Conservation (phyloP, 176 grass and related monocot species). For the Triticum aestivum region IWGSC_CS_RefSeq_v2.1 NC_057796.1:71638025-71638524, state of each 20-base stretch:
- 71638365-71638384: slow-evolving; percentile 44
- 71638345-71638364: slow-evolving; percentile 43
- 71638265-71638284: slow-evolving; percentile 14
- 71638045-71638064: not conserved
- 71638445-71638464: not conserved
- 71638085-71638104: not conserved
- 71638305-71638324: slow-evolving; percentile 11
- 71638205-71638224: slow-evolving; percentile 3
- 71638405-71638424: slow-evolving; percentile 42
- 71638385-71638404: slow-evolving; percentile 43
- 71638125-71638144: not conserved
- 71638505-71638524: not conserved
- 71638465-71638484: slow-evolving; percentile 46
- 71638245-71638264: not conserved
- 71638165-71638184: not conserved
- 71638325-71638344: slow-evolving; percentile 29
- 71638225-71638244: not conserved
- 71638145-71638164: not conserved
- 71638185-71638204: not conserved
- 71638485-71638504: not conserved
- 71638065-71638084: not conserved
- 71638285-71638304: slow-evolving; percentile 17
- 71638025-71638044: no score
- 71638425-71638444: slow-evolving; percentile 35
- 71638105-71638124: not conserved